These are phyloP conservation scores for Pythium volutum DNA, from an alignment of 352 stramenopile genomes.

Conservation along the genomic window DNA sequence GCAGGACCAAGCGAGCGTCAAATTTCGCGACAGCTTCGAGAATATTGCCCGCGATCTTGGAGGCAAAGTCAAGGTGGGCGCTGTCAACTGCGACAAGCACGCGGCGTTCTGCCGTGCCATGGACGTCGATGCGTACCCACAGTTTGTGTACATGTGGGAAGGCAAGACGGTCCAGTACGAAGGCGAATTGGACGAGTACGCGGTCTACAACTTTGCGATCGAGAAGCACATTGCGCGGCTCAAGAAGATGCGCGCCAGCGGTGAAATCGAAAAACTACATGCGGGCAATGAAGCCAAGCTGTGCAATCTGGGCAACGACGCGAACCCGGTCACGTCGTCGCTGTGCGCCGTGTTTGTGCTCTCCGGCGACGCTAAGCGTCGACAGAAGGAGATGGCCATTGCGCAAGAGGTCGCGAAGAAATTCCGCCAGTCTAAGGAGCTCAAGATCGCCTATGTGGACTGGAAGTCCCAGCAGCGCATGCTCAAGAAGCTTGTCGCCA, in stretches of 20 bases:
- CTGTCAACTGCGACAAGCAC: constrained; percentile 77
- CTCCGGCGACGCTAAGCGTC: constrained; percentile 40
- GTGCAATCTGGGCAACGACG: constrained; percentile 70
- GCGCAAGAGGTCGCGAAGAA: constrained; percentile 54
- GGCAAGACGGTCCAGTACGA: constrained; percentile 46
- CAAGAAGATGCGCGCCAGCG: constrained; percentile 57
- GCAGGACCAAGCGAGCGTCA: constrained; percentile 42
- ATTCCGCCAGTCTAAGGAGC: constrained; percentile 60
- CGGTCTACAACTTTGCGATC: constrained; percentile 83
- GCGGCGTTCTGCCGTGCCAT: constrained; percentile 45
- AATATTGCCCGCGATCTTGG: constrained; percentile 64
- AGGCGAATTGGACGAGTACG: constrained; percentile 73
- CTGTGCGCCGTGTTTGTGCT: constrained; percentile 74
- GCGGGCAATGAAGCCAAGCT: constrained; percentile 68
- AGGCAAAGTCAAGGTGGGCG: constrained; percentile 71
- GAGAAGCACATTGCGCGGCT: constrained; percentile 74
- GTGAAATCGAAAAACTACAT: constrained; percentile 73
- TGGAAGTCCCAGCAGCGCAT: constrained; percentile 57
- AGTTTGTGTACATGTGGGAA: constrained; percentile 74
- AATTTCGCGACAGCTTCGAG: constrained; percentile 64
- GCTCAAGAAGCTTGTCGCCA: constrained; percentile 48
- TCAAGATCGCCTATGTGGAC: constrained; percentile 73
- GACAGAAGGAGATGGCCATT: constrained; percentile 46
- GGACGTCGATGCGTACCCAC: constrained; percentile 36
- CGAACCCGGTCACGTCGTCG: constrained; percentile 44